These are phyloP conservation scores for Erysimum cheiranthoides DNA, from an alignment of 345 rosid species.

Conservation along the genomic window DNA sequence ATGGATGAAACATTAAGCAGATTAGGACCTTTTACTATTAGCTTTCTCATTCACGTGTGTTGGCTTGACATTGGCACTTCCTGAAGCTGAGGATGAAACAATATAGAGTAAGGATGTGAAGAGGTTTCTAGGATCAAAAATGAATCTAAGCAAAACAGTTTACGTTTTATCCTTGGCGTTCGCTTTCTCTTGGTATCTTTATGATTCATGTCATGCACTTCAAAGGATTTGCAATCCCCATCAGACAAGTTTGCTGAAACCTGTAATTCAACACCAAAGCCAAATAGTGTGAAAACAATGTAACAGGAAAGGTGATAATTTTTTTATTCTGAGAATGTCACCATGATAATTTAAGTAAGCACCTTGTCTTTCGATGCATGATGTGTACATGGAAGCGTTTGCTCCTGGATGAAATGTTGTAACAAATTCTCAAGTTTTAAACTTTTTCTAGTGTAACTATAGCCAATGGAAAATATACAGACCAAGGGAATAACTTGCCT, in stretches of 20 bases:
- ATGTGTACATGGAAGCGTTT: constrained; percentile 38
- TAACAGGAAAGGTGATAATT: constrained; percentile 10
- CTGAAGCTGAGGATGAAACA: constrained; percentile 49
- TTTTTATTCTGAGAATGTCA: constrained; percentile 5
- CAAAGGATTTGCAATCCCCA: constrained; percentile 37
- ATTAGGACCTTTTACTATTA: constrained; percentile 52
- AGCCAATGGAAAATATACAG: neutral
- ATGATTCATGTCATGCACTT: constrained; percentile 35
- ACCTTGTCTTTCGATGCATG: constrained; percentile 47
- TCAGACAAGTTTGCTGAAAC: constrained; percentile 41
- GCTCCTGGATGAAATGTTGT: constrained; percentile 45
- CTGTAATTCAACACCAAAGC: constrained; percentile 46
- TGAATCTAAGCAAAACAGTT: constrained; percentile 21
- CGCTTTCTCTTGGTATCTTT: constrained; percentile 52
- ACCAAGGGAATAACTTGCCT: constrained; percentile 33
- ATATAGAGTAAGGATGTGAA: constrained; percentile 15
- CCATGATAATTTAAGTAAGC: constrained; percentile 3
- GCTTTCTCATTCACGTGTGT: constrained; percentile 45
- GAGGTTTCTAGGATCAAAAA: neutral
- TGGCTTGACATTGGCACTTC: constrained; percentile 35
- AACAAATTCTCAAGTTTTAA: constrained; percentile 26
- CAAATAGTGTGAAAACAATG: constrained; percentile 37
- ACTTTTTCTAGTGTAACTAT: constrained; percentile 7
- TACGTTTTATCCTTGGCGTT: constrained; percentile 51
- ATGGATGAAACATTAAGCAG: constrained; percentile 14